Evolutionary conservation across 345 rosid species (phyloP), one percentile per base, ranked within the genome.

Genomic region (Brassica rapa): DNA sequence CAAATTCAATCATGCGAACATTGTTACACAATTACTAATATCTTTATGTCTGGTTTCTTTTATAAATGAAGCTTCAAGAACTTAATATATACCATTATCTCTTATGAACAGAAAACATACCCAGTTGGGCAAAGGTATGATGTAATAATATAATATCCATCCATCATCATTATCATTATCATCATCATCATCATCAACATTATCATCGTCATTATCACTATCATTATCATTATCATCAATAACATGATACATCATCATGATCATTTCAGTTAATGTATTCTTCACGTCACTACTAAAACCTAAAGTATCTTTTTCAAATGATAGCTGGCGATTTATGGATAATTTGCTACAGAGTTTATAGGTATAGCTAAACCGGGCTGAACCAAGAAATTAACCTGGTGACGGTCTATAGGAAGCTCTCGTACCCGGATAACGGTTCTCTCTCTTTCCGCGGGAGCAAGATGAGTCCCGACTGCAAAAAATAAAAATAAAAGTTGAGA

Each of bases 271-370:
- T 51, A 9, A 15, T 49, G 23, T 68, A 68, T 68, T 15, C 72
- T 51, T 68, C 43, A 68, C 72, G 41, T 51, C 72, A 62, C 66
- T 12, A 27, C 33, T 60, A 59, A 59, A 59, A 59, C 57, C 21
- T 3, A 43, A 55, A 55, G 60, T 57, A 14, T 57, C 62, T 57
- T 57, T 57, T 57, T 57, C 62, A 57, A 8, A 57, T 8, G 29
- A 21, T 24, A 21, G 27, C 27, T 57, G 62, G 62, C 29, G 61
- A 53, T 15, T 53, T 56, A 56, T 56, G 23, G 60, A 55, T 55
- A 2, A 51, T 16, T 53, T 56, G 61, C 27, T 56, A 56, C 8
- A 56, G 61, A 5, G 12, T 56, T 8, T 56, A 56, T 19, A 19
- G 23, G 56, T 49, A 49, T 19, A 56, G 61, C 61, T 56, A 27